Percentiles rank a stretch among this genome's conserved stretches.
phyloP scores from a whole-genome alignment of 768 basidiomycete genomes.

The Grammothele lineata region DNA sequence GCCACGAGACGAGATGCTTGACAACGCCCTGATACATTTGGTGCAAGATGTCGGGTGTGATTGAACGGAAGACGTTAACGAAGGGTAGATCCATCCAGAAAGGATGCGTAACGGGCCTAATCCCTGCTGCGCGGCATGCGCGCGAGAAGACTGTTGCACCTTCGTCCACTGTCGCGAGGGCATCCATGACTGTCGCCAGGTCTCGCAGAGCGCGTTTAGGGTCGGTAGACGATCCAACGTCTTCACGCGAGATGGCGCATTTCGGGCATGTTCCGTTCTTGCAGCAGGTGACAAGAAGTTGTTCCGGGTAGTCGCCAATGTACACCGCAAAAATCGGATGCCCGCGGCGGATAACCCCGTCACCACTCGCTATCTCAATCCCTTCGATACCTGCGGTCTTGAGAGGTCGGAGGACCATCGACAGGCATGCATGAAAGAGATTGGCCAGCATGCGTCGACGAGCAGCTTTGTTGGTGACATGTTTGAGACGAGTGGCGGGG shows the following conservation, averaged over 20 bases:
- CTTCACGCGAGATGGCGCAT: conserved; percentile 7
- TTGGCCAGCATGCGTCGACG: conserved; percentile 15
- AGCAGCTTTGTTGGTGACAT: conserved; percentile 15
- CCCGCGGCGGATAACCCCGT: conserved; percentile 15
- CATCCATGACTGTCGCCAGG: conserved; percentile 3
- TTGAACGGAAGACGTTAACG: conserved; percentile 18
- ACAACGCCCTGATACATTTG: conserved; percentile 25
- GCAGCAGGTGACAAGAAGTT: conserved; percentile 16
- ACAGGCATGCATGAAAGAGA: conserved; percentile 20
- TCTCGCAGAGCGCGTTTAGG: conserved; percentile 19
- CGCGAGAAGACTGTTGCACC: background rate
- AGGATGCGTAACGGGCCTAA: conserved; percentile 19
- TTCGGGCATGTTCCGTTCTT: conserved; percentile 15
- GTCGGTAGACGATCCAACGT: conserved; percentile 21
- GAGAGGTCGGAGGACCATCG: conserved; percentile 11
- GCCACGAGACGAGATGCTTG: conserved; percentile 19
- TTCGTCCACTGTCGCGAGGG: background rate
- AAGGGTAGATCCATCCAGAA: conserved; percentile 24
- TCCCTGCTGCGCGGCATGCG: conserved; percentile 11
- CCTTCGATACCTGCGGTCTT: conserved; percentile 10
- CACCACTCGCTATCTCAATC: conserved; percentile 17
- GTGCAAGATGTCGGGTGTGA: conserved; percentile 26
- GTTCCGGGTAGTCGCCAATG: conserved; percentile 23
- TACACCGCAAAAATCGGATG: conserved; percentile 21
- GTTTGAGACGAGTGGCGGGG: conserved; percentile 14